Conservation (phyloP, 192 early-diverging fungal species). For the Neocallimastix lanati region DNA sequence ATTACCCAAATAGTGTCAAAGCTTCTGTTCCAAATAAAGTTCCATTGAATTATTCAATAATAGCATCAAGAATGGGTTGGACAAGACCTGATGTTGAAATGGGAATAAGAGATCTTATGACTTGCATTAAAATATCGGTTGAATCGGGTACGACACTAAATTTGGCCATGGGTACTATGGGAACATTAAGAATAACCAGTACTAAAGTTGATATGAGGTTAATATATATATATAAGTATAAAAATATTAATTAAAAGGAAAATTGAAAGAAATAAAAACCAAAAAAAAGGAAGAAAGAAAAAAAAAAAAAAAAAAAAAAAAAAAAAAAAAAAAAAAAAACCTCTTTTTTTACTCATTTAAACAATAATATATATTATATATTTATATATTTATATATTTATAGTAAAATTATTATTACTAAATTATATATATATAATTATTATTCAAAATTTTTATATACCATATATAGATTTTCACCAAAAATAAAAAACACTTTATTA, state of each 20-base stretch:
- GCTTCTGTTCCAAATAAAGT: not conserved
- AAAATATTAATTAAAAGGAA: too few species aligned
- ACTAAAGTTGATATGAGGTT: not conserved
- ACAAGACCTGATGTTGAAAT: not conserved
- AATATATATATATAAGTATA: not conserved
- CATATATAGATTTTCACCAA: not conserved
- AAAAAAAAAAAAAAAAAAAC: too few species aligned
- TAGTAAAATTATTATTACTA: too few species aligned
- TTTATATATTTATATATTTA: too few species aligned
- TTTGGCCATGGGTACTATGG: not conserved
- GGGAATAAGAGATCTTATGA: not conserved
- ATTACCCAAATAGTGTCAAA: not conserved
- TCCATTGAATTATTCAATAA: not conserved
- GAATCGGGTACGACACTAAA: not conserved
- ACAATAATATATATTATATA: too few species aligned
- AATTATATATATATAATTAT: too few species aligned
- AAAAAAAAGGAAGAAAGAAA: too few species aligned
- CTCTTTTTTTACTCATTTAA: too few species aligned
- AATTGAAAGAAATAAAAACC: too few species aligned
- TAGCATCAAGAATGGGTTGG: not conserved
- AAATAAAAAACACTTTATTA: not conserved
- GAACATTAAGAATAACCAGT: not conserved
- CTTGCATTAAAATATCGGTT: not conserved
- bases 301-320: too few species aligned
- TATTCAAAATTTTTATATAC: not conserved